phyloP scores from a whole-genome alignment of 164 flowering plant genomes.

The Tetracentron sinense region DNA sequence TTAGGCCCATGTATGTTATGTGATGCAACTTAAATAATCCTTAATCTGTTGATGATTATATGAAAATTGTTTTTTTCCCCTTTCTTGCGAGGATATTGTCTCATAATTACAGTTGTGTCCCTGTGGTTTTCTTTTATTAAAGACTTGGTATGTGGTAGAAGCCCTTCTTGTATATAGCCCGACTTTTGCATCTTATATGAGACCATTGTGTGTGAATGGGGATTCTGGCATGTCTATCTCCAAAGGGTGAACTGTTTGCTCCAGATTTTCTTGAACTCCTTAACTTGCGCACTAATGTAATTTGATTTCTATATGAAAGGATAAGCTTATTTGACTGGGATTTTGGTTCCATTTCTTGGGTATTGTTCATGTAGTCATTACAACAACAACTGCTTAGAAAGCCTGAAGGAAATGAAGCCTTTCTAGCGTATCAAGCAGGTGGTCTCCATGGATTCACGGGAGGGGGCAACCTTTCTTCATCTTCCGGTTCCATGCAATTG shows the following conservation, averaged over 20 bases:
- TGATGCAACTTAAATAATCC: neutral
- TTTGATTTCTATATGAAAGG: neutral
- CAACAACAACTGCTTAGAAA: slow-evolving; percentile 72
- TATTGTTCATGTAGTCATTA: slow-evolving; percentile 39
- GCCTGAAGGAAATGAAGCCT: slow-evolving; percentile 74
- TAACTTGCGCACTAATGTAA: neutral
- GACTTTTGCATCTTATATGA: too few species aligned
- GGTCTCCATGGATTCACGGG: slow-evolving; percentile 59
- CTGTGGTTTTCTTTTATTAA: too few species aligned
- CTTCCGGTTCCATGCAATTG: slow-evolving; percentile 51
- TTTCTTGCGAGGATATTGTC: too few species aligned
- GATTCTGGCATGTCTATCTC: too few species aligned
- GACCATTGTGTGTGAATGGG: too few species aligned
- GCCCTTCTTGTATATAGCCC: too few species aligned
- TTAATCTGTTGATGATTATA: neutral
- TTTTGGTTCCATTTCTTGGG: neutral
- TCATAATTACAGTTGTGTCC: too few species aligned
- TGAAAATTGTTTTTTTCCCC: neutral
- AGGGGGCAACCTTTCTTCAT: slow-evolving; percentile 46
- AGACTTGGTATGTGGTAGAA: too few species aligned
- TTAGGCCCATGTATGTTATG: neutral
- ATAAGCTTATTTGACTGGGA: neutral
- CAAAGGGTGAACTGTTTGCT: neutral
- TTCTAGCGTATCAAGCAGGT: slow-evolving; percentile 69
- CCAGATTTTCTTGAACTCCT: neutral